Evolutionary conservation across 768 basidiomycete species (phyloP).

Genomic region (Paxillus ammoniavirescens): DNA sequence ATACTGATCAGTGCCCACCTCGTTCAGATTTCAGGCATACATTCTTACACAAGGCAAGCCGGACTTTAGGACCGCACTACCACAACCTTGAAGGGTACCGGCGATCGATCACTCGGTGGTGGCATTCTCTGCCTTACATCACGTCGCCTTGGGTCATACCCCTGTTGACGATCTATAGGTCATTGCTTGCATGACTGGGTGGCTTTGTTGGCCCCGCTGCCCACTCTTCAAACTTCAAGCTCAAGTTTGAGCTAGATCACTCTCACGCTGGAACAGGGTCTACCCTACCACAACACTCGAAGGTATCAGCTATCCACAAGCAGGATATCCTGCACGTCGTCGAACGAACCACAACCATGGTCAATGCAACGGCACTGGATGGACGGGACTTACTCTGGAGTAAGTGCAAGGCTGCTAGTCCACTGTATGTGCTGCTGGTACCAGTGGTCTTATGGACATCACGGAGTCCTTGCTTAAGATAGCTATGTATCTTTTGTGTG

Average conservation of each 20-base stretch:
- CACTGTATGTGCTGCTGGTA: too few relatives aligned
- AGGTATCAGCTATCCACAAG: neutral
- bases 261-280: neutral
- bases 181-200: too few relatives aligned
- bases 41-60: neutral
- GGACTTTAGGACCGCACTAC: slow-evolving; percentile 13
- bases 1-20: too few relatives aligned
- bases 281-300: neutral
- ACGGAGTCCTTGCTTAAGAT: too few relatives aligned
- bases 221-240: slow-evolving; percentile 15
- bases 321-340: slow-evolving; percentile 16
- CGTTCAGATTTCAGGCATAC: too few relatives aligned
- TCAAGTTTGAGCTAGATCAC: slow-evolving; percentile 1
- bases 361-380: slow-evolving; percentile 3
- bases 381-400: slow-evolving; percentile 18
- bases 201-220: slow-evolving; percentile 1
- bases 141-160: too few relatives aligned
- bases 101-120: slow-evolving; percentile 19
- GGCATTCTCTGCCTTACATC: slow-evolving; percentile 10
- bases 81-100: too few relatives aligned
- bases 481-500: too few relatives aligned
- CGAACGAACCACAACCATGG: slow-evolving; percentile 1
- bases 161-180: too few relatives aligned
- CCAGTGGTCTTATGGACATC: too few relatives aligned
- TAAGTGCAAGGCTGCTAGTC: too few relatives aligned